Base-by-base conservation (phyloP, 768 basidiomycete species). In the Rhodocollybia butyracea region DNA sequence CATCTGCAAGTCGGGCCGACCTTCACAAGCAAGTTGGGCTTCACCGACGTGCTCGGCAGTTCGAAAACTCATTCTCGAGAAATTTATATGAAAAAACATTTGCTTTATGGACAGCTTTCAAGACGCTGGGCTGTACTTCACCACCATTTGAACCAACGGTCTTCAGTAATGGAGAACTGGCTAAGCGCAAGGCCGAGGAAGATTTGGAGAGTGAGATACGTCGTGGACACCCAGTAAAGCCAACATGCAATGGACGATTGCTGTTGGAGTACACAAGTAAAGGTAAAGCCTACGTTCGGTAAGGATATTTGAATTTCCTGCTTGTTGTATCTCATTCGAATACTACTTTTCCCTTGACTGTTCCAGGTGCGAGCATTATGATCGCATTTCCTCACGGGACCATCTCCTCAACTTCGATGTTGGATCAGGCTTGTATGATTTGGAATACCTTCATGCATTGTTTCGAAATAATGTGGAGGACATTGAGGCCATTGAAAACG, bases 391-490 rank as follows among this genome's bases (percentile, higher is more conserved):
- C 8, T 43, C 42, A 11, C 15, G 42, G 19, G 19, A n/a, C 8
- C 42, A 43, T 21, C 10, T 24, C 42, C 10, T 7, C 22, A 10
- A 24, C 19, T n/a, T 43, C 19, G 22, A 7, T 11, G 10, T 24
- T 43, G 42, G 34, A 17, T 8, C 10, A 8, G 22, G 21, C 42
- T 8, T n/a, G 21, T 48, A 56, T 42, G 57, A 59, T 29, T 4
- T 53, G 13, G 57, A 55, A 1, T 61, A 61, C 40, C 30, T 61
- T 36, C 59, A 59, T 17, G 60, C 60, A 5, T 4, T 57, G 6
- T 54, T 59, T 15, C 22, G 34, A 5, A 45, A 47, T 1, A 54
- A 62, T 32, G 12, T 2, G n/a, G 54, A 58, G 11, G 61, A 58
- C 22, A 30, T 60, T 27, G 39, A 52, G 10, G 15, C 43, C 7